Conservation (phyloP, 1,139 yeast genomes). For the Torulaspora pretoriensis region DNA sequence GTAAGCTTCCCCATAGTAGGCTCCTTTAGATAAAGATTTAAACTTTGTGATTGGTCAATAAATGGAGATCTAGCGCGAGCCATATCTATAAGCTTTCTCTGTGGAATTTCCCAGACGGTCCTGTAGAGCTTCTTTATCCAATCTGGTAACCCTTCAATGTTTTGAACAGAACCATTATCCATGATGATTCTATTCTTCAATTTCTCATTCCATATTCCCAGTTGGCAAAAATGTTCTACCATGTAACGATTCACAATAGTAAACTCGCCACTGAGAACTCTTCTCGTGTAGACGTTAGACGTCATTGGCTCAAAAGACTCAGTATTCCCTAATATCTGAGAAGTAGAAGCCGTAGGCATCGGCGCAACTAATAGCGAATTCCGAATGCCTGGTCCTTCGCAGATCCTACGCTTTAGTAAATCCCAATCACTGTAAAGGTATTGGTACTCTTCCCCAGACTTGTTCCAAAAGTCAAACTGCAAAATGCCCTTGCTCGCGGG, state of each 20-base stretch:
- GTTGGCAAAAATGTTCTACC: constrained; percentile 72
- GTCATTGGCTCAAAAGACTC: constrained; percentile 93
- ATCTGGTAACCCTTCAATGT: constrained; percentile 67
- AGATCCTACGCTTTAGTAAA: constrained; percentile 52
- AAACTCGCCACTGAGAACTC: constrained; percentile 85
- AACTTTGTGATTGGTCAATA: constrained; percentile 89
- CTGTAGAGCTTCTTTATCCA: constrained; percentile 75
- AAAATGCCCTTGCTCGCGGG: constrained; percentile 77
- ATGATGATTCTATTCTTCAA: constrained; percentile 76
- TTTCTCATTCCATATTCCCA: constrained; percentile 75
- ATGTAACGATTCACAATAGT: constrained; percentile 81
- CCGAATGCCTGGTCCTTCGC: constrained; percentile 57
- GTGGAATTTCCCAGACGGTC: constrained; percentile 97
- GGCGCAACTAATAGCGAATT: constrained; percentile 85
- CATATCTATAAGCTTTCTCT: constrained; percentile 80
- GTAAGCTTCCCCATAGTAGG: constrained; percentile 91
- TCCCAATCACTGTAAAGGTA: constrained; percentile 66
- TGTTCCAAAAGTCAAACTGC: constrained; percentile 77
- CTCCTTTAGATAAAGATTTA: constrained; percentile 72
- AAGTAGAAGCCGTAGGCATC: constrained; percentile 96
- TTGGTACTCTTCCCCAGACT: constrained; percentile 27
- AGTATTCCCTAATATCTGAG: constrained; percentile 81
- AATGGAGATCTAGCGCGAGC: constrained; percentile 93
- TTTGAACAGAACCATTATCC: constrained; percentile 82
- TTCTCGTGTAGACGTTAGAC: constrained; percentile 77